Evolutionary conservation across 2,329 filamentous ascomycete species (phyloP).

Genomic region (Teratosphaeria nubilosa): DNA sequence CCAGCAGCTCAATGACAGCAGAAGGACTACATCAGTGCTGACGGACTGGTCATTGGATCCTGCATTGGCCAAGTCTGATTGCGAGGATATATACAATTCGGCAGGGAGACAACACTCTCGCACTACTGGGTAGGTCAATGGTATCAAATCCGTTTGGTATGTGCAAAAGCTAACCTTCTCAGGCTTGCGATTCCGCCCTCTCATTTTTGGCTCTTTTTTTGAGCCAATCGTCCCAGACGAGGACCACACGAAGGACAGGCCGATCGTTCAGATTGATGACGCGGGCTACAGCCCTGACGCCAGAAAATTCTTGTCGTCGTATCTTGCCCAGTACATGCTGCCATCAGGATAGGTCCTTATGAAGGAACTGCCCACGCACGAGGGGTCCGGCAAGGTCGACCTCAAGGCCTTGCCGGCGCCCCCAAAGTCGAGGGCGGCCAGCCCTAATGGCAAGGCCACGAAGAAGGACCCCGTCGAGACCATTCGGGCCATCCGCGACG

Average conservation of each 20-base stretch:
- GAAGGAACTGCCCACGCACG: constrained; percentile 60
- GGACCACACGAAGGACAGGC: constrained; percentile 48
- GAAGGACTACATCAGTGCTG: not conserved
- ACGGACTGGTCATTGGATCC: not conserved
- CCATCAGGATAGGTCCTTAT: constrained; percentile 67
- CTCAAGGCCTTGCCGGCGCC: constrained; percentile 60
- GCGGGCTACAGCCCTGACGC: constrained; percentile 61
- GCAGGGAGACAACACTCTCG: not conserved
- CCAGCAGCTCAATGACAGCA: too few species aligned
- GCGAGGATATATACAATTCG: not conserved
- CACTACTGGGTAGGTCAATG: not conserved
- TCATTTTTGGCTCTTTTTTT: not conserved
- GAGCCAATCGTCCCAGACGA: constrained; percentile 53
- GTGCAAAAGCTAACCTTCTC: not conserved
- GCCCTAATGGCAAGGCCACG: not conserved
- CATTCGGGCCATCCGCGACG: constrained; percentile 55
- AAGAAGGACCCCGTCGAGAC: constrained; percentile 56
- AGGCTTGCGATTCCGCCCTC: not conserved
- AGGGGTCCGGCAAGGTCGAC: constrained; percentile 69
- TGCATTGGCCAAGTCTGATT: not conserved
- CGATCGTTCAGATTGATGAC: constrained; percentile 55
- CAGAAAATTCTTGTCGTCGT: constrained; percentile 52
- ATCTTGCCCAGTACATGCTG: constrained; percentile 75
- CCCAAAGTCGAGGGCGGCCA: constrained; percentile 36
- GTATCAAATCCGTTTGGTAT: not conserved